Base-by-base conservation (phyloP, 495 filamentous ascomycete genomes). In the Aspergillus sclerotiicarbonarius region DNA sequence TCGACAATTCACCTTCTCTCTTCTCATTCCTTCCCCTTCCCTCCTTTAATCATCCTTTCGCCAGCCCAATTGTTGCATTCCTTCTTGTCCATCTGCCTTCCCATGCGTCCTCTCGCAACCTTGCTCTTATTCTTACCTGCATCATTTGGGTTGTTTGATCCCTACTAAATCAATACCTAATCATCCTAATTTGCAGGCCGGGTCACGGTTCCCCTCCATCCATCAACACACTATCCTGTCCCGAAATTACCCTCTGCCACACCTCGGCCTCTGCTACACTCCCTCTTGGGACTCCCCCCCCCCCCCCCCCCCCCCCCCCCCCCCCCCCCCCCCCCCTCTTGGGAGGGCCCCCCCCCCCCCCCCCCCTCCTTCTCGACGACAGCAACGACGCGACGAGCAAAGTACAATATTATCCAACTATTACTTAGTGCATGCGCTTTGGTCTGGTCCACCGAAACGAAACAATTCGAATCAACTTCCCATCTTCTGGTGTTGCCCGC, bases 161-260 rank as follows among this genome's bases (percentile, higher is more conserved):
- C 37, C 53, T 56, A 33, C 56, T 64, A 54, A 57, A 61, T n/a
- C n/a, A n/a, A 57, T 56, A 56, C 47, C 53, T 53, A 56, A 53
- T 48, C 51, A 57, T 48, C 52, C 58, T 60, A 56, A 64, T 55
- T 49, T 41, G 13, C 37, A 41, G 37, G 13, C 37, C 37, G 37
- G 37, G 37, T n/a, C 37, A 25, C 37, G 7, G 13, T 41, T 41
- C 37, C 37, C 37, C 37, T 41, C 37, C 37, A 41, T n/a, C 37
- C 9, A 41, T n/a, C 12, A 12, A 12, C 37, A 15, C 12, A 12
- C 37, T n/a, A 6, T 35, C 33, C 13, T 13, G 9, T n/a, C 37
- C 37, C 37, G 37, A 41, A 41, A 41, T 41, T 12, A n/a, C 37
- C 37, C 37, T 41, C 37, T n/a, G 12, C 37, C 9, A 15, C 37